Evolutionary conservation across 2,329 filamentous ascomycete species (phyloP), one percentile per base, ranked within the genome.

Genomic region (Podosphaera aphanis): DNA sequence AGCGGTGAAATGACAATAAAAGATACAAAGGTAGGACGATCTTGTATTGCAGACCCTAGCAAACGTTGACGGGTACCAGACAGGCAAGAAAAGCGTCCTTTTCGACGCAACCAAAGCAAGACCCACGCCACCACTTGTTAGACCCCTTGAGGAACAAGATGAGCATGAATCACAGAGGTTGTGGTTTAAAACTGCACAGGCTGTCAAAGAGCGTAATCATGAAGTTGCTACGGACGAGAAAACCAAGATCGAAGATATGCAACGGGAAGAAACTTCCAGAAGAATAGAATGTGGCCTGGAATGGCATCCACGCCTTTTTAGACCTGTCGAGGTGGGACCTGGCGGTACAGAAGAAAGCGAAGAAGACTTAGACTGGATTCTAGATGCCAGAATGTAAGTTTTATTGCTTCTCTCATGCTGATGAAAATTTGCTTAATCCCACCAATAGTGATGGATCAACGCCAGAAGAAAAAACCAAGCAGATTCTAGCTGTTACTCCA

Each of bases 1-100:
- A 90, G 79, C 53, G 83, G 83, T 47, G 83, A 95, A 60, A 98
- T 98, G 88, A 78, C 71, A 53, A 80, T 94, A 57, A 93, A 86
- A 61, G 73, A 93, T 58, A 59, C 86, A 50, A 73, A 73, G 60
- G 83, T 85, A 66, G 52, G 74, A 35, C 37, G 13, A n/a, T n/a
- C n/a, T n/a, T n/a, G n/a, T n/a, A n/a, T n/a, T n/a, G n/a, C n/a
- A n/a, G n/a, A n/a, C n/a, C n/a, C n/a, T n/a, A n/a, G n/a, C n/a
- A n/a, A n/a, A n/a, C n/a, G n/a, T n/a, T n/a, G n/a, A n/a, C n/a
- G n/a, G n/a, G n/a, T n/a, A 10, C 3, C 49, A 93, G 83, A 94
- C 83, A 43, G 83, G 85, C 38, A 80, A 92, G 54, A 90, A 82
- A 59, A 79, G 92, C 48, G 69, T 88, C 52, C 76, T 98, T 47